Evolutionary conservation across 2,329 filamentous ascomycete genomes (phyloP), one percentile per base, ranked within the genome.

Genomic region (Paraconiothyrium brasiliense): DNA sequence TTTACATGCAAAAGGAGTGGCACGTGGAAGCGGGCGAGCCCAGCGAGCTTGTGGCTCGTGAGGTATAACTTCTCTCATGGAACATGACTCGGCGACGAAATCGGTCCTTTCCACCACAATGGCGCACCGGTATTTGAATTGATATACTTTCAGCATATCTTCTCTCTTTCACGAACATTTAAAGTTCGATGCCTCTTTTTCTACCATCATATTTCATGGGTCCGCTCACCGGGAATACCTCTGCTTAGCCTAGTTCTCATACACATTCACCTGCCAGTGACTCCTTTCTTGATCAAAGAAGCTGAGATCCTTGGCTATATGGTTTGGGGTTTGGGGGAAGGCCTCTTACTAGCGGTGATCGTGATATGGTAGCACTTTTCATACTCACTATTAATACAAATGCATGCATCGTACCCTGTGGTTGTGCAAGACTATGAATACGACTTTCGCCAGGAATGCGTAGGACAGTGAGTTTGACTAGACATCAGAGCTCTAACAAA

Each of bases 1-100:
- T 56, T 10, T 56, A 56, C 13, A 56, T 56, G 54, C 54, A 56
- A n/a, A 44, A 22, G 11, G 54, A 56, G 43, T 56, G 54, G 54
- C 22, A 56, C 20, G 54, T 56, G 7, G 54, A 56, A 20, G 32
- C 43, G 8, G 54, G 30, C 43, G 54, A 48, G 27, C 13, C 43
- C 30, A 24, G 22, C 16, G 35, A 54, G 34, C 11, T 35, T 30
- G 7, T 13, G 27, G 43, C 20, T 43, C 54, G 20, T 4, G 20
- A 47, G 10, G 54, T 48, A 20, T 56, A 37, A 37, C 14, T 22
- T 30, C 22, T 24, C 7, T 1, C 30, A 16, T 2, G 24, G 11
- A 20, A 13, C 46, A n/a, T 32, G 24, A 20, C 5, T 32, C 10
- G 24, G 24, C 10, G 3, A 11, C 30, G 14, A 16, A 8, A 30